Conservation (phyloP, 2,329 filamentous ascomycete species). For the Microsporum audouinii region DNA sequence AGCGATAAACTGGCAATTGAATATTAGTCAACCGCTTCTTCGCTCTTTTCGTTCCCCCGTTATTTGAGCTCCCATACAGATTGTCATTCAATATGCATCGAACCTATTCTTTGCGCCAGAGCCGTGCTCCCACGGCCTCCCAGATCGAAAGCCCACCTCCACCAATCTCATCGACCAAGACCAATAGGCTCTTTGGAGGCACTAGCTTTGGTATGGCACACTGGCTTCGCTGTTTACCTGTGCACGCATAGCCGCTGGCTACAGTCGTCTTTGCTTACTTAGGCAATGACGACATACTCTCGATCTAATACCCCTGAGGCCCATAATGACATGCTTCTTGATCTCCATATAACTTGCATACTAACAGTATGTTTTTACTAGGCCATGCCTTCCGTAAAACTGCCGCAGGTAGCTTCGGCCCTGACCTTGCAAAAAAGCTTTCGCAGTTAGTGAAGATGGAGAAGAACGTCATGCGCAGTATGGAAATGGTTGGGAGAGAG, state of each 20-base stretch:
- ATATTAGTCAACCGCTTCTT: not conserved
- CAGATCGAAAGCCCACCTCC: conserved; percentile 86
- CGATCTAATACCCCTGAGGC: not conserved
- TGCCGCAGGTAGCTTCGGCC: conserved; percentile 46
- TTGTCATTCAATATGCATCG: conserved; percentile 64
- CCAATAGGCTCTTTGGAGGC: conserved; percentile 76
- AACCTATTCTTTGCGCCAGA: conserved; percentile 97
- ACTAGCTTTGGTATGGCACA: conserved; percentile 64
- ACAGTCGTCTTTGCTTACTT: conserved; percentile 5
- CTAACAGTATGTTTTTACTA: conserved; percentile 21
- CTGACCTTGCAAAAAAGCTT: conserved; percentile 94
- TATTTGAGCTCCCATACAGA: not conserved
- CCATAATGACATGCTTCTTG: not conserved
- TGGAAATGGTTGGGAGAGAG: conserved; percentile 89
- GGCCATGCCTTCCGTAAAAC: conserved; percentile 52
- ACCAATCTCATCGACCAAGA: conserved; percentile 82
- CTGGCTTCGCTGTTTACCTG: conserved; percentile 5
- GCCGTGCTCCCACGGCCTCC: conserved; percentile 88
- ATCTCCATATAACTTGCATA: not conserved
- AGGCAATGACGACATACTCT: not conserved
- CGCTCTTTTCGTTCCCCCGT: not conserved
- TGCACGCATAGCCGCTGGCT: not conserved
- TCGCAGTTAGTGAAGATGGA: conserved; percentile 99
- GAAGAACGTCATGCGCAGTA: conserved; percentile 98
- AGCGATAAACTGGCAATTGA: not conserved